Percentiles rank a stretch among this genome's conserved stretches.
These are phyloP conservation scores for Croton setiger DNA, from an alignment of 441 rosid species.

Conservation along the genomic window DNA sequence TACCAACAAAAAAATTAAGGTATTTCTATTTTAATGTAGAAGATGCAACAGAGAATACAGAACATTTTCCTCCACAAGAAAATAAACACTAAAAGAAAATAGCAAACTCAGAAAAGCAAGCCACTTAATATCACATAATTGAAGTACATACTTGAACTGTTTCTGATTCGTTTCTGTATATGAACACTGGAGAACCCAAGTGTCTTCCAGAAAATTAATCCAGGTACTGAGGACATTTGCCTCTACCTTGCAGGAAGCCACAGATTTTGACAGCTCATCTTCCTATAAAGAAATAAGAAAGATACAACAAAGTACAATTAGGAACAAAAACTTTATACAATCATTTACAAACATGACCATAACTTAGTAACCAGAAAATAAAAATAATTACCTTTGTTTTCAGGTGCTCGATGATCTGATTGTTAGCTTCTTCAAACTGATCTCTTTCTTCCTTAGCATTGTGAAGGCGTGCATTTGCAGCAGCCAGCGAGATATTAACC, in stretches of 20 bases:
- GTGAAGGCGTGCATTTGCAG: constrained; percentile 80
- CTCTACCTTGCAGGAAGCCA: constrained; percentile 76
- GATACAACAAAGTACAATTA: constrained; percentile 16
- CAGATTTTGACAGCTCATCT: constrained; percentile 79
- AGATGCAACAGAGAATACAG: neutral
- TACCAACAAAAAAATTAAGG: constrained; percentile 24
- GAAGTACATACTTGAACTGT: constrained; percentile 61
- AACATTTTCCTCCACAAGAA: neutral
- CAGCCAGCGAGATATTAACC: constrained; percentile 92
- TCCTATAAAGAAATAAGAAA: constrained; percentile 51
- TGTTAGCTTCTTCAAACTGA: constrained; percentile 95
- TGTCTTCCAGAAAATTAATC: constrained; percentile 93
- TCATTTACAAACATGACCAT: neutral
- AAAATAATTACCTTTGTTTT: constrained; percentile 64
- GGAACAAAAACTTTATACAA: constrained; percentile 6
- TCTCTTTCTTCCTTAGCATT: constrained; percentile 90
- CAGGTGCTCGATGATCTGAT: constrained; percentile 80
- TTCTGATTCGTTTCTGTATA: constrained; percentile 69
- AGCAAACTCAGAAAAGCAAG: neutral
- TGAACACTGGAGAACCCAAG: constrained; percentile 84
- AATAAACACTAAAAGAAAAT: constrained; percentile 11
- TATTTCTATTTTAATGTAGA: constrained; percentile 17
- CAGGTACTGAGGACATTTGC: constrained; percentile 80
- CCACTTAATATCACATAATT: constrained; percentile 16
- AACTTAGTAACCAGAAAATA: constrained; percentile 16